Percentiles rank a stretch among this genome's conserved stretches.
Evolutionary conservation across 495 filamentous ascomycete species (phyloP).

Genomic region (Acidiella bohemica): DNA sequence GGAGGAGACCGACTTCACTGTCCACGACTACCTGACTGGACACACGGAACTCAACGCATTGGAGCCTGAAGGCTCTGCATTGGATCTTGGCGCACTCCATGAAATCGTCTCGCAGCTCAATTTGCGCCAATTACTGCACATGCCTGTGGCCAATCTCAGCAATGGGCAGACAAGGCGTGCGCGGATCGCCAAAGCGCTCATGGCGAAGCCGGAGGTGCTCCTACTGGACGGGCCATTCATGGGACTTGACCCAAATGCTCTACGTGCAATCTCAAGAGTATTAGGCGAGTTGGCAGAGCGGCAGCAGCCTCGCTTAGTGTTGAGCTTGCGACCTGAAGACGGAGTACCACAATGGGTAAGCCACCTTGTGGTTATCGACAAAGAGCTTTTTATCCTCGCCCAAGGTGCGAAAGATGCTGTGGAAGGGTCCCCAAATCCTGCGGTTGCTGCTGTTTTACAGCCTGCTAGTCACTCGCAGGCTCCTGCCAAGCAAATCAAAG

Average conservation of each 20-base stretch:
- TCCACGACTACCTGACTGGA: slow-evolving; percentile 63
- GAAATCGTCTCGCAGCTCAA: slow-evolving; percentile 53
- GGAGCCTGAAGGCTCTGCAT: slow-evolving; percentile 34
- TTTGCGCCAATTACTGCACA: slow-evolving; percentile 49
- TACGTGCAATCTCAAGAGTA: slow-evolving; percentile 51
- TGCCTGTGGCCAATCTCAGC: slow-evolving; percentile 76
- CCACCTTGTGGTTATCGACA: slow-evolving; percentile 55
- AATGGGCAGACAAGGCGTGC: slow-evolving; percentile 86
- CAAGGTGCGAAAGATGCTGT: slow-evolving; percentile 38
- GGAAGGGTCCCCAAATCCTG: not conserved
- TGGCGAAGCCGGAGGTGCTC: slow-evolving; percentile 64
- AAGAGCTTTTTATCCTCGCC: slow-evolving; percentile 42
- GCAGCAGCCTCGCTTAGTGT: slow-evolving; percentile 53
- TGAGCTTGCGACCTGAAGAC: slow-evolving; percentile 75
- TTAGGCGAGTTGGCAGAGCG: slow-evolving; percentile 50
- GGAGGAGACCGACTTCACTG: slow-evolving; percentile 76
- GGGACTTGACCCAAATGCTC: slow-evolving; percentile 79
- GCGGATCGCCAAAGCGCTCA: slow-evolving; percentile 70
- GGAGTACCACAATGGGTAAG: slow-evolving; percentile 80
- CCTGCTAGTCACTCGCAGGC: not conserved
- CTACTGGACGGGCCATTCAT: slow-evolving; percentile 94
- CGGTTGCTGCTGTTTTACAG: not conserved
- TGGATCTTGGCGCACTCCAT: slow-evolving; percentile 37
- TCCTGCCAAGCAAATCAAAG: not conserved
- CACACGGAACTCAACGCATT: slow-evolving; percentile 62